Percentiles rank a stretch among this genome's conserved stretches.
Evolutionary conservation across 148 eudicot genomes (phyloP).

Genomic region (Limonium bicolor): DNA sequence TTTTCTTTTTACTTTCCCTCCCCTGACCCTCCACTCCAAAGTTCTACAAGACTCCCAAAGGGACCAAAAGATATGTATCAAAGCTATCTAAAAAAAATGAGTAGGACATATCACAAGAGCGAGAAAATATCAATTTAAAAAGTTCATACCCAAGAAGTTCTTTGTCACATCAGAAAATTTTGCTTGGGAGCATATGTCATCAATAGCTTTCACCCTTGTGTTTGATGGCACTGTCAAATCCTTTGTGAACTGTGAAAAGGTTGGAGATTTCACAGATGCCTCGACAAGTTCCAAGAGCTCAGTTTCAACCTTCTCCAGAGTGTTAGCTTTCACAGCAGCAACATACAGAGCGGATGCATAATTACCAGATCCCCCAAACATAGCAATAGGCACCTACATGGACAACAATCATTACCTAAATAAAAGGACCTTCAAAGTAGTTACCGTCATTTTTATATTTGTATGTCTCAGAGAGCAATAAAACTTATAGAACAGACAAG

Average conservation of each 20-base stretch:
- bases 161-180: constrained; percentile 63
- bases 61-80: too few relatives aligned
- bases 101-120: too few relatives aligned
- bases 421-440: neutral
- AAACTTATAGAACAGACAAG: neutral
- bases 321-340: constrained; percentile 50
- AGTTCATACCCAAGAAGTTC: constrained; percentile 63
- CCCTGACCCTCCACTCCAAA: too few relatives aligned
- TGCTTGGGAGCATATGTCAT: constrained; percentile 46
- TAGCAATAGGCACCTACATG: constrained; percentile 54
- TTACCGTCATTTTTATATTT: neutral
- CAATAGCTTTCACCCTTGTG: constrained; percentile 44
- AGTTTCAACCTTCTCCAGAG: constrained; percentile 62
- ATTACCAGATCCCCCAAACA: constrained; percentile 79
- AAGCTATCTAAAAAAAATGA: too few relatives aligned
- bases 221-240: constrained; percentile 46
- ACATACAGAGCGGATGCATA: constrained; percentile 78
- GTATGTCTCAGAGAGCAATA: neutral
- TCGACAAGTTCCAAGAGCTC: constrained; percentile 55
- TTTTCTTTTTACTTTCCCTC: too few relatives aligned
- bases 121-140: too few relatives aligned
- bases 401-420: constrained; percentile 1
- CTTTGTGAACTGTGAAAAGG: constrained; percentile 61
- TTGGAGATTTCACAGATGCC: constrained; percentile 42
- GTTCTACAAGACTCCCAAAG: too few relatives aligned